phyloP scores from a whole-genome alignment of 371 early-diverging fungal species.

The Apophysomyces sp. region DNA sequence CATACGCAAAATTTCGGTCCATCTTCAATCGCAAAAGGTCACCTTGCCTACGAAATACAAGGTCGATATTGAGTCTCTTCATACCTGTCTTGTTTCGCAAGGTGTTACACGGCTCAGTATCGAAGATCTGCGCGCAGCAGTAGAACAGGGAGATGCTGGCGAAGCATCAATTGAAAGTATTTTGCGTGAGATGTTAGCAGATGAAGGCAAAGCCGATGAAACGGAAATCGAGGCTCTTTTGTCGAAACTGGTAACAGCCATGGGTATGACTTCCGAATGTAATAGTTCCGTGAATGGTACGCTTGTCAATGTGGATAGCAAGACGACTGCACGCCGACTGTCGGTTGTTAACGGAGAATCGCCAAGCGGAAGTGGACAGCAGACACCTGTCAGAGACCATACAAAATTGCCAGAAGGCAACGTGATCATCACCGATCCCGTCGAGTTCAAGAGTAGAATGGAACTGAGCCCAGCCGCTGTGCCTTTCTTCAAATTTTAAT shows the following conservation, averaged over 20 bases:
- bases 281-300: conserved; percentile 27
- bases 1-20: conserved; percentile 67
- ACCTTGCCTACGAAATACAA: conserved; percentile 30
- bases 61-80: conserved; percentile 48
- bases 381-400: conserved; percentile 19
- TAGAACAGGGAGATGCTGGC: conserved; percentile 45
- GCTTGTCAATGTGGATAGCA: conserved; percentile 43
- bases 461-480: conserved; percentile 51
- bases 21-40: conserved; percentile 64
- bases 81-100: conserved; percentile 28
- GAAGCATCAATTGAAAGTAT: conserved; percentile 39
- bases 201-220: conserved; percentile 49
- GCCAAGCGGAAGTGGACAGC: conserved; percentile 11
- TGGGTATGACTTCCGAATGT: conserved; percentile 32
- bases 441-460: conserved; percentile 57
- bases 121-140: conserved; percentile 44
- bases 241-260: conserved; percentile 39
- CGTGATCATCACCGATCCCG: conserved; percentile 43
- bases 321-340: conserved; percentile 44
- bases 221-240: conserved; percentile 37
- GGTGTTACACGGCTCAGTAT: conserved; percentile 28
- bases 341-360: conserved; percentile 19
- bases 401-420: conserved; percentile 37
- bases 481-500: conserved; percentile 31
- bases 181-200: conserved; percentile 39